Base-by-base conservation (phyloP, 768 basidiomycete species). In the Rhizopogon roseolus region DNA sequence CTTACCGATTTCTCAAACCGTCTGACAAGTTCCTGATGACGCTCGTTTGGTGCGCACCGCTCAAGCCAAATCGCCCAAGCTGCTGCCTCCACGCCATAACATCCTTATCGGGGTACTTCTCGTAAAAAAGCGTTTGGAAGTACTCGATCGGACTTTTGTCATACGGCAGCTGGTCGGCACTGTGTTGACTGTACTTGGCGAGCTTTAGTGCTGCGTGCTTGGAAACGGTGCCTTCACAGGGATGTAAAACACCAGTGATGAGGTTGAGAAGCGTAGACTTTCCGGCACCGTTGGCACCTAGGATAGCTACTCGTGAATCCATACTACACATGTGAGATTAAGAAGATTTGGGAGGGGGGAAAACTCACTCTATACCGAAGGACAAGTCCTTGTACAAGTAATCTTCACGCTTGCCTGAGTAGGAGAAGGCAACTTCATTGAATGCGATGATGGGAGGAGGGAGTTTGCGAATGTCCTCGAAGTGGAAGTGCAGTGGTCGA, bases 401-500 rank as follows among this genome's bases (percentile, higher is more conserved):
- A 59, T 98, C 90, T 68, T 85, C 71, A 69, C 84, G 86, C 76
- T 84, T 85, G 40, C 97, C 93, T 3, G 91, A 93, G 74, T 99
- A 99, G 1, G 93, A 82, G 76, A 98, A 99, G 0, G 94, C 95
- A 58, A 96, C 94, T 40, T 87, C 80, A 73, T 89, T 84, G 73
- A 99, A 98, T 10, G 96, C 97, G 63, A 98, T 90, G 70, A 97
- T 98, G 48, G 96, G 96, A 40, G 96, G 96, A 1, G 96, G 96
- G 7, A 99, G 83, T 71, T 87, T 94, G 62, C 81, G 78, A 58
- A 98, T 84, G 62, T 96, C 93, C 71, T 98, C 96, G 64, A 98
- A 99, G 80, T 96, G 87, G 82, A 98, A 99, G 49, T 84, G 78
- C 34, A 99, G 77, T 14, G 82, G 82, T 61, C 81, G 84, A 36